phyloP scores from a whole-genome alignment of 306 rosid species.

The Betula pendula region DNA sequence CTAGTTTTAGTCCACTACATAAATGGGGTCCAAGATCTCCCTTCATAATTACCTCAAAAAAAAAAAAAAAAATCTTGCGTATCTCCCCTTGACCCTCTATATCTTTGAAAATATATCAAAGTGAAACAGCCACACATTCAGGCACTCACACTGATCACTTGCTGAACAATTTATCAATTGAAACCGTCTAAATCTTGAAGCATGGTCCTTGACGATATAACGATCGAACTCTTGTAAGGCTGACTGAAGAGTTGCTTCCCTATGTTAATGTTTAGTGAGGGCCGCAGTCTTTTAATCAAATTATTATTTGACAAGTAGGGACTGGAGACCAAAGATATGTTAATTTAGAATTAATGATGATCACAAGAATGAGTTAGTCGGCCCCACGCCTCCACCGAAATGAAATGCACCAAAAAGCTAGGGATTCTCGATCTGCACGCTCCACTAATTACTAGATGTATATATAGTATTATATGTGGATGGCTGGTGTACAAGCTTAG shows the following conservation, averaged over 20 bases:
- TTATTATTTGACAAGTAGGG: background rate
- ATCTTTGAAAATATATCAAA: no score
- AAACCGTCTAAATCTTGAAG: no score
- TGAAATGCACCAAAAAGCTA: background rate
- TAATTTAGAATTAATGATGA: background rate
- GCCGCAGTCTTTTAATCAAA: background rate
- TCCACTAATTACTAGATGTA: conserved; percentile 19
- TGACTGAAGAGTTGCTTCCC: conserved; percentile 14
- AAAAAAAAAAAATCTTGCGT: no score
- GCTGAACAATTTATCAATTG: no score
- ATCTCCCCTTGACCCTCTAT: background rate
- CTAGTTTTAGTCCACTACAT: background rate
- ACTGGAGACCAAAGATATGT: background rate
- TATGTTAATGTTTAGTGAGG: background rate
- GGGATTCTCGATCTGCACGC: conserved; percentile 1
- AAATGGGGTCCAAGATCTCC: background rate
- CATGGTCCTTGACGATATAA: background rate
- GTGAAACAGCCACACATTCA: no score
- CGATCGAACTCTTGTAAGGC: conserved; percentile 3
- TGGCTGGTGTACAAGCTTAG: conserved; percentile 12
- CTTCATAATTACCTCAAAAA: background rate
- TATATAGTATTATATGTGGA: conserved; percentile 17
- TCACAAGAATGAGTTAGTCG: background rate
- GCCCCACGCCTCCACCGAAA: conserved; percentile 11
- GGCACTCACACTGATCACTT: no score